These are phyloP conservation scores for Vigna trinervia DNA, from an alignment of 306 rosid genomes.

Conservation along the genomic window DNA sequence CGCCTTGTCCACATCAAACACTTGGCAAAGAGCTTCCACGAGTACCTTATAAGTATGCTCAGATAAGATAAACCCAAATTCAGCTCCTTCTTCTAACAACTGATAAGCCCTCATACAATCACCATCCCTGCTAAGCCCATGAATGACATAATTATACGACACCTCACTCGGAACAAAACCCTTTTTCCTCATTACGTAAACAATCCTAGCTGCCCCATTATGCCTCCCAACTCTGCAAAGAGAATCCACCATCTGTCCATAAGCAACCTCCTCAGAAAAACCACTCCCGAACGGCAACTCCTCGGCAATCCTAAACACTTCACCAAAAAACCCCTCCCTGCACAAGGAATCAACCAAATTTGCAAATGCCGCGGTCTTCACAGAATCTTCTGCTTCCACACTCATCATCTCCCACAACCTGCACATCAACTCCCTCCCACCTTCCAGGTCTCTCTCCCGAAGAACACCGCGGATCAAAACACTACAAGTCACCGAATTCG, in stretches of 20 bases:
- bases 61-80: conserved; percentile 64
- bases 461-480: conserved; percentile 66
- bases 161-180: conserved; percentile 65
- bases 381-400: conserved; percentile 50
- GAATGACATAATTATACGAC: conserved; percentile 68
- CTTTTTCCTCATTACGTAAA: conserved; percentile 70
- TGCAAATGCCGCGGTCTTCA: conserved; percentile 68
- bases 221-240: conserved; percentile 72
- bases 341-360: conserved; percentile 74
- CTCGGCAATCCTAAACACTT: conserved; percentile 71
- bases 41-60: conserved; percentile 73
- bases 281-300: conserved; percentile 66
- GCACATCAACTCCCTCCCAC: conserved; percentile 58
- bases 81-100: conserved; percentile 73
- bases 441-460: conserved; percentile 56
- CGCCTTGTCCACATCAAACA: conserved; percentile 62
- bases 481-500: conserved; percentile 68
- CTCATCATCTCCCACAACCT: conserved; percentile 71
- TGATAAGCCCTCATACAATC: conserved; percentile 84
- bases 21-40: conserved; percentile 70
- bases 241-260: conserved; percentile 83
- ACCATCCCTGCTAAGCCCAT: conserved; percentile 86
- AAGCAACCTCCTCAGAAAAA: conserved; percentile 61
- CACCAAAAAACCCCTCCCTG: conserved; percentile 65
- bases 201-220: conserved; percentile 82